phyloP scores from a whole-genome alignment of 75 land plant genomes.

The Sequoiadendron giganteum region DNA sequence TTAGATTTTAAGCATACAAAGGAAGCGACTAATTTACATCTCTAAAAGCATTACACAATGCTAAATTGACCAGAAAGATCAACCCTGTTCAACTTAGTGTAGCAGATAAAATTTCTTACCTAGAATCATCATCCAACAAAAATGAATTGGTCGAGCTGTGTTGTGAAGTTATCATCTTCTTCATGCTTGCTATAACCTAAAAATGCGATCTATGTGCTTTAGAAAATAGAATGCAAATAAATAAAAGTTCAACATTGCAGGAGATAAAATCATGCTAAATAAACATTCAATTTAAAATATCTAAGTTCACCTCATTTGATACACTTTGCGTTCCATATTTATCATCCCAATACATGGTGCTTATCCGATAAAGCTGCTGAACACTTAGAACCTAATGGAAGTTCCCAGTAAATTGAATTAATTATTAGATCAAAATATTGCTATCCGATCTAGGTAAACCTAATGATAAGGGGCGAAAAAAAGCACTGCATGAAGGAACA shows the following conservation, averaged over 20 bases:
- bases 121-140: slow-evolving; percentile 95
- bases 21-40: background rate
- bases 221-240: background rate
- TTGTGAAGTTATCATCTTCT: slow-evolving; percentile 71
- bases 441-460: background rate
- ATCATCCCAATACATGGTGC: slow-evolving; percentile 98
- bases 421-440: background rate
- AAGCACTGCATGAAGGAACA: background rate
- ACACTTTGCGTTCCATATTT: slow-evolving; percentile 90
- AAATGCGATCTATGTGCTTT: slow-evolving; percentile 3
- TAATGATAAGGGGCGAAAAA: background rate
- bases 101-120: slow-evolving; percentile 40
- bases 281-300: background rate
- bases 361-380: slow-evolving; percentile 93
- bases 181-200: slow-evolving; percentile 95
- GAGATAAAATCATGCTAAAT: slow-evolving; percentile 2
- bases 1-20: background rate
- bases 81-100: background rate
- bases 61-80: background rate
- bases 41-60: background rate
- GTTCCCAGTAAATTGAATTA: background rate
- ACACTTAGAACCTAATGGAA: slow-evolving; percentile 69
- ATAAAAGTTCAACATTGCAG: background rate
- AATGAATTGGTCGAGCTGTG: slow-evolving; percentile 78
- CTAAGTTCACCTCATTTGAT: slow-evolving; percentile 72